Base-by-base conservation (phyloP, 805 yeast species). In the Myxozyma vanderwaltii region DNA sequence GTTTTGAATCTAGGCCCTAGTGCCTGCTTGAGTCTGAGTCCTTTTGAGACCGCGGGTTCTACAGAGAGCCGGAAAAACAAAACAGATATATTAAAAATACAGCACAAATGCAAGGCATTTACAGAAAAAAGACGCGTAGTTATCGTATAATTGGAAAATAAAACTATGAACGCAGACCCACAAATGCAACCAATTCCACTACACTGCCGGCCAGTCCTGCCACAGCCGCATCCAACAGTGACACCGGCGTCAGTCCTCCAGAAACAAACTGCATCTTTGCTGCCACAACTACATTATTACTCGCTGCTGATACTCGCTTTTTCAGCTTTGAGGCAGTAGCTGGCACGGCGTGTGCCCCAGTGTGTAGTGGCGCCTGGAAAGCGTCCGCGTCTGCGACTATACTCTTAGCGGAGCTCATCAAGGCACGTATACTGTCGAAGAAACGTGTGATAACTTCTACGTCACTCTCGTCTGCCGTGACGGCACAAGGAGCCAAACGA, bases 401-500 rank as follows among this genome's bases (percentile, higher is more conserved):
- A 15, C 56, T 49, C 5, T 73, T 67, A 15, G 77, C 67, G 6
- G 75, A 66, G 19, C 68, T 61, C 1, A 76, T 70, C 2, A 76
- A 69, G 13, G 63, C 46, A 57, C 75, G 77, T 36, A 76, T 67
- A 21, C 68, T 44, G 4, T 69, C 70, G 31, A 75, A 65, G n/a
- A 72, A 59, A 23, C 24, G 38, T 7, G 36, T 38, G 12, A 43
- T 4, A 6, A 31, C 23, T 21, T 35, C 33, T 6, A 6, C 17
- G 23, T 36, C 53, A 21, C 31, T 29, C 2, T 44, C 56, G 40
- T 53, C 56, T 10, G 56, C 27, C 17, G 38, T n/a, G 1, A 29
- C 29, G 8, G 38, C 56, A 12, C 23, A 23, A 3, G 75, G 72
- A 1, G 74, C 67, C 36, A 66, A 66, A n/a, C 65, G 61, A 23